Base-by-base conservation (phyloP, 768 basidiomycete species). In the Sarcodon aspratus region DNA sequence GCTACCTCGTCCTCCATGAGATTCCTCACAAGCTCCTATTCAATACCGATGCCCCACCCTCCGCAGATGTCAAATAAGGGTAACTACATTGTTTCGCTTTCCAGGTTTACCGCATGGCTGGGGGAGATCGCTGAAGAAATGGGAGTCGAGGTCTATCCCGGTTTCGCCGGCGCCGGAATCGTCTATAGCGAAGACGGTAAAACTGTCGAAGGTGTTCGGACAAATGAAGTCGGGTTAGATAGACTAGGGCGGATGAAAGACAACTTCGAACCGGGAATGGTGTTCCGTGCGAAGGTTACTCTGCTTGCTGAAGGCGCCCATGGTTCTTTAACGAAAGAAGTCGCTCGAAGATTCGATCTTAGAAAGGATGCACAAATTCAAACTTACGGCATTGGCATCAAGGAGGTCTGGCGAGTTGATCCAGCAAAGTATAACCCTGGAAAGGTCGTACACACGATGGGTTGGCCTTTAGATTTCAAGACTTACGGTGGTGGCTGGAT, bases 41-140 rank as follows among this genome's bases (percentile, higher is more conserved):
- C 85, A 9, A 66, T 93, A 52, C 91, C 90, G 10, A 79, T 97
- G 44, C 96, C 92, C 0, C 94, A 97, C 61, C 95, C 96, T 3
- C 94, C 95, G 0, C 94, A 97, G 64, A 99, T 99, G 96, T 70
- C 73, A 58, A 96, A 96, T 72, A 76, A 84, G 31, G 85, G 94
- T 44, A 99, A 97, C 67, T 97, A 90, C 63, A 82, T 98, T 60
- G 69, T 88, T 36, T 95, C 92, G 2, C 79, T 98, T 32, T 93
- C 90, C 1, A 80, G 78, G 33, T 82, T 97, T 53, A 85, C 91
- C 0, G 77, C 87, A 3, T 98, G 95, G 94, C 75, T 99, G 1
- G 88, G 80, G 3, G 66, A 72, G 48, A 75, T 96, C 32, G 95
- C 95, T 0, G 94, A 97, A 54, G 79, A 75, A 37, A 63, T 79